Evolutionary conservation across 2,329 filamentous ascomycete species (phyloP).

Genomic region (Fonsecaea pugnacius): DNA sequence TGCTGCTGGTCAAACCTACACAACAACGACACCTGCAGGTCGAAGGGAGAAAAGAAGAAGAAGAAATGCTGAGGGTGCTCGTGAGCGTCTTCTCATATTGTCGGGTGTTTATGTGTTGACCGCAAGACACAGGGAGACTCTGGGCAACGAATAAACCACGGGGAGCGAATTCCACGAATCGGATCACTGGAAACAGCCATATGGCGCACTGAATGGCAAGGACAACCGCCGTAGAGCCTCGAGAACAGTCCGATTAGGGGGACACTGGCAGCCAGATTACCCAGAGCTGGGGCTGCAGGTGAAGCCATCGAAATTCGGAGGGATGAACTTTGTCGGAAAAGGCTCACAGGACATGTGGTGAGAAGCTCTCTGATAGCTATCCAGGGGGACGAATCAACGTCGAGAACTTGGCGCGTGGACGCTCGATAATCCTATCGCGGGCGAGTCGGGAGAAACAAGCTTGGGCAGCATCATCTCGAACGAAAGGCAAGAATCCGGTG

Average conservation of each 20-base stretch:
- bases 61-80: constrained; percentile 2
- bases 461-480: constrained; percentile 20
- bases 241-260: constrained; percentile 10
- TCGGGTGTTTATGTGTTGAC: constrained; percentile 17
- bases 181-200: constrained; percentile 20
- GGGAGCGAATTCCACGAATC: constrained; percentile 26
- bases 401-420: constrained; percentile 20
- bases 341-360: constrained; percentile 11
- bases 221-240: constrained; percentile 10
- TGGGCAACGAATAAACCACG: constrained; percentile 3
- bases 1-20: constrained; percentile 6
- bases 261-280: constrained; percentile 4
- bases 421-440: constrained; percentile 8
- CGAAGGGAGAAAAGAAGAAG: constrained; percentile 14
- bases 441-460: constrained; percentile 7
- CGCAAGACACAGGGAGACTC: constrained; percentile 8
- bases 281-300: constrained; percentile 11
- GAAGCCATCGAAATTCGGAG: constrained; percentile 14
- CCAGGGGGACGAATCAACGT: constrained; percentile 22
- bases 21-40: constrained; percentile 16
- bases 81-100: constrained; percentile 6
- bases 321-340: constrained; percentile 19
- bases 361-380: constrained; percentile 1
- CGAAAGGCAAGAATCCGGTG: constrained; percentile 14
- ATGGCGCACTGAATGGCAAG: constrained; percentile 31